A percentile compares a stretch with the other conserved stretches of the same genome.
Evolutionary conservation across 495 filamentous ascomycete species (phyloP).

Genomic region (Bacidia rubella): DNA sequence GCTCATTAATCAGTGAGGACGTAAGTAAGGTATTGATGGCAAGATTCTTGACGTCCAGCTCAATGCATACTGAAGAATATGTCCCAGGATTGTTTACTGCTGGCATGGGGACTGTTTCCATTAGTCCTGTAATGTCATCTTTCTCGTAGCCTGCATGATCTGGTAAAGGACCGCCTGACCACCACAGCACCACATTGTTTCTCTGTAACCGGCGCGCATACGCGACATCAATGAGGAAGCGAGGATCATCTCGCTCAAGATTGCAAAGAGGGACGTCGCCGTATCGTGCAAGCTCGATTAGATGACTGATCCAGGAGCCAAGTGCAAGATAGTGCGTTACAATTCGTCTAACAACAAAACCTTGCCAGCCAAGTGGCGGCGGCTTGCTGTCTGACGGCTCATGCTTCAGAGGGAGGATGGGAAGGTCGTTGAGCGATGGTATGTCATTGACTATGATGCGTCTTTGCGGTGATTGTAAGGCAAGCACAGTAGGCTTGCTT

Average conservation of each 20-base stretch:
- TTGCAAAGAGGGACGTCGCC: conserved; percentile 94
- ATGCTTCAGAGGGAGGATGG: conserved; percentile 62
- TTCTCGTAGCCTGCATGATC: conserved; percentile 95
- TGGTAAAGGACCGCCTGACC: conserved; percentile 71
- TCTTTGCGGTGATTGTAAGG: conserved; percentile 80
- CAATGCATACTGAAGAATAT: conserved; percentile 93
- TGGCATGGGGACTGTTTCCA: conserved; percentile 91
- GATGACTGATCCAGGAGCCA: conserved; percentile 80
- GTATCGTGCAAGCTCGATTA: conserved; percentile 75
- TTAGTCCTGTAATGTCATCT: conserved; percentile 69
- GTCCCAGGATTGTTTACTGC: conserved; percentile 82
- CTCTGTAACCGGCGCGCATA: conserved; percentile 84
- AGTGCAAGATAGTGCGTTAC: conserved; percentile 83
- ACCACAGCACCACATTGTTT: conserved; percentile 96
- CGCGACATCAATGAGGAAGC: conserved; percentile 88
- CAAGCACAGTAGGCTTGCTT: conserved; percentile 59
- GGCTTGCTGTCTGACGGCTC: conserved; percentile 76
- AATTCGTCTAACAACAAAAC: conserved; percentile 70
- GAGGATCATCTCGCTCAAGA: conserved; percentile 82
- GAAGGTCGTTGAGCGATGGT: conserved; percentile 72
- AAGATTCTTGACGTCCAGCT: conserved; percentile 84
- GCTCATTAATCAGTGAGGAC: conserved; percentile 92
- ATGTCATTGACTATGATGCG: conserved; percentile 71
- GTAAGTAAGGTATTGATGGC: conserved; percentile 97
- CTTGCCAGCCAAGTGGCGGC: conserved; percentile 88